Evolutionary conservation across 495 filamentous ascomycete genomes (phyloP), one percentile per base, ranked within the genome.

Genomic region (Annulohypoxylon stygium): DNA sequence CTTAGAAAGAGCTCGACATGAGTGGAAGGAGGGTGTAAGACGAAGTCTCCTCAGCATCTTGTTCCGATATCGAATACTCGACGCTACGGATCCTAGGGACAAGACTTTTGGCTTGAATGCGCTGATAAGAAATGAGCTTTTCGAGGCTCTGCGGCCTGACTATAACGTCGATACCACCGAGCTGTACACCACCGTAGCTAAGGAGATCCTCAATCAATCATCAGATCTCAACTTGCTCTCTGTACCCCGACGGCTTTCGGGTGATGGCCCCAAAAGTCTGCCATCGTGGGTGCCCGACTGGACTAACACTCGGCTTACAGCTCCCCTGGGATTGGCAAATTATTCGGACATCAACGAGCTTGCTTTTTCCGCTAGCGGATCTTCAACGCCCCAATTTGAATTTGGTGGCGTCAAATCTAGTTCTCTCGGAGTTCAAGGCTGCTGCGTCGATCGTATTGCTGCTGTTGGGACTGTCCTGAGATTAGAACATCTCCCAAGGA

Each of bases 261-360:
- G 71, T 6, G 18, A 10, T 26, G 65, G 71, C 5, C 71, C 66
- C 39, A 26, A 36, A 9, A 51, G 51, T 53, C 43, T 74, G 41
- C 71, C 71, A 16, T 69, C 71, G 34, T 74, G 71, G 71, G 71
- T 65, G 6, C 71, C 71, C 7, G 71, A 74, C 18, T 74, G 66
- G 71, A 69, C 43, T 26, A 74, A 66, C 25, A 74, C 71, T 25
- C 65, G 71, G 51, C 60, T 74, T 34, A 74, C 71, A 4, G 71
- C 71, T n/a, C 71, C 71, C 16, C 6, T 74, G 0, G 71, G 71
- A 26, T 41, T 74, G 7, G 71, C 62, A 25, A 74, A 74, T 33
- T 74, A 74, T 53, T 69, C 65, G 3, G 71, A 74, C n/a, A 70
- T 74, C 41, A 74, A 66, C 30, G 71, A 74, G 12, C 26, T 74